phyloP scores from a whole-genome alignment of 257 asterid species.

The Prunella vulgaris region DNA sequence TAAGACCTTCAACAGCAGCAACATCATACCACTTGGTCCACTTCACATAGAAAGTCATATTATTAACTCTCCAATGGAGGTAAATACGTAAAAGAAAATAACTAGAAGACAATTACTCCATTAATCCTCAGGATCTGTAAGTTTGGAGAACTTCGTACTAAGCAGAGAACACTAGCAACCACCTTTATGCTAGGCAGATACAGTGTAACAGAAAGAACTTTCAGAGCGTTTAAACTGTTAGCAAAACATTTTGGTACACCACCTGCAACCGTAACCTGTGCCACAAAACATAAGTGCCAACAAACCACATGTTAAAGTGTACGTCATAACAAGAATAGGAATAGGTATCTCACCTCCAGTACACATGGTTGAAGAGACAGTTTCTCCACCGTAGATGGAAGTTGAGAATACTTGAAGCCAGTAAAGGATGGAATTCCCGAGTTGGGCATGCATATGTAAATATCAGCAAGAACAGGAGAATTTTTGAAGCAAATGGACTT shows the following conservation, averaged over 20 bases:
- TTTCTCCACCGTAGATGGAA: conserved; percentile 3
- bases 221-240: not conserved
- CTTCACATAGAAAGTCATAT: not conserved
- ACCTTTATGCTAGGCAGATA: not conserved
- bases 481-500: conserved; percentile 15
- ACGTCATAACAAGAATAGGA: not conserved
- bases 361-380: not conserved
- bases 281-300: not conserved
- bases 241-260: not conserved
- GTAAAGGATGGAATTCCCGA: no score
- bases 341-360: not conserved
- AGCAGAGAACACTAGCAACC: not conserved
- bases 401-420: not conserved
- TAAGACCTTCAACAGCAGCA: not conserved
- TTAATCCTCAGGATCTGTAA: not conserved
- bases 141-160: not conserved
- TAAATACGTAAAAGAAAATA: not conserved
- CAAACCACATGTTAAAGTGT: not conserved
- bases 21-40: no score
- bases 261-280: conserved; percentile 7
- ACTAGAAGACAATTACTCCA: not conserved
- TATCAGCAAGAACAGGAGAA: conserved; percentile 4
- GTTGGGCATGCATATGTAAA: not conserved
- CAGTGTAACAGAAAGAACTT: no score
- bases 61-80: not conserved